Percentiles rank a stretch among this genome's conserved stretches.
Conservation (phyloP, 352 stramenopile genomes). For the Phytophthora uliginosa region DNA sequence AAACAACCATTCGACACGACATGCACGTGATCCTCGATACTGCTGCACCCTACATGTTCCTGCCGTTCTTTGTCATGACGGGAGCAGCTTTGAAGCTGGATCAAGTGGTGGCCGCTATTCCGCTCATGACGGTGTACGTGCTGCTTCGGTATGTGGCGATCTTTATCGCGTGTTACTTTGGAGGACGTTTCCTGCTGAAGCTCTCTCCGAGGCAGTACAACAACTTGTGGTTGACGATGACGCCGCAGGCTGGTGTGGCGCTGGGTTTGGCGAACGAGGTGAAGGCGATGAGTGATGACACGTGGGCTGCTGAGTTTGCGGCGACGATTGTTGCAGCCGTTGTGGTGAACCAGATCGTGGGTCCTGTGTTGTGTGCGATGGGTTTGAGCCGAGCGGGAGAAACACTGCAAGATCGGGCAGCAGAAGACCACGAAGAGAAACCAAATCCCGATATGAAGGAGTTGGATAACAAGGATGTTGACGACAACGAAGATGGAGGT, state of each 20-base stretch:
- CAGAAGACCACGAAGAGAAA: not conserved
- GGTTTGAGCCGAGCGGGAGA: constrained; percentile 63
- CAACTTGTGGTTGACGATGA: constrained; percentile 81
- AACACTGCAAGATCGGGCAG: constrained; percentile 45
- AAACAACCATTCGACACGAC: constrained; percentile 67
- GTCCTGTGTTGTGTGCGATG: constrained; percentile 65
- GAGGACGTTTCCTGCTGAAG: constrained; percentile 66
- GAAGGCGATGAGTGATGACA: constrained; percentile 58
- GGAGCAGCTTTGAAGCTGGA: constrained; percentile 72
- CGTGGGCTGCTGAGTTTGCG: constrained; percentile 67
- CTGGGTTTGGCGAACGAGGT: constrained; percentile 73
- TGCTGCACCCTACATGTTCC: constrained; percentile 72
- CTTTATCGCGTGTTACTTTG: constrained; percentile 72
- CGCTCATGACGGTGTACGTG: constrained; percentile 76
- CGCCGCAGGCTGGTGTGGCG: constrained; percentile 69
- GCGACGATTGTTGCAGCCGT: constrained; percentile 74
- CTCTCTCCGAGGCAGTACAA: constrained; percentile 69
- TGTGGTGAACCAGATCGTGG: constrained; percentile 79
- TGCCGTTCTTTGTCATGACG: constrained; percentile 84
- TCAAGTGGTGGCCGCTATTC: constrained; percentile 65
- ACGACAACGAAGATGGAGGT: not conserved
- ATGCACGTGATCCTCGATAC: constrained; percentile 82
- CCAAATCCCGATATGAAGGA: not conserved
- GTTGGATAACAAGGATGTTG: not conserved
- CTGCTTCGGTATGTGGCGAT: constrained; percentile 70